phyloP scores from a whole-genome alignment of 768 basidiomycete genomes.

The Lactarius evosmus region DNA sequence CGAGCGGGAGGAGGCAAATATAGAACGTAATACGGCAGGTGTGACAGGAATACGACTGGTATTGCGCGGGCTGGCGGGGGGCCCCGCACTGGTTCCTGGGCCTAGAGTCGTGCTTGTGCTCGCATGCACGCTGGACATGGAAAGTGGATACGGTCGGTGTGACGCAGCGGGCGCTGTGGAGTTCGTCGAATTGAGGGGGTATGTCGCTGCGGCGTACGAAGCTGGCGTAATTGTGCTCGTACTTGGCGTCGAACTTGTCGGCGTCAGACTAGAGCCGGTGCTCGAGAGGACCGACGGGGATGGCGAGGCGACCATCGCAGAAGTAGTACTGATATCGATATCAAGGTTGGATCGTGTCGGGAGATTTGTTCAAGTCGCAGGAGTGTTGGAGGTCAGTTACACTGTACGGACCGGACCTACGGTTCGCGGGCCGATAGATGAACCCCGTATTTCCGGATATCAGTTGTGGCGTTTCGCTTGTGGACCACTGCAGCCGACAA shows the following conservation, averaged over 20 bases:
- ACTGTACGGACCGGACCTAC: neutral
- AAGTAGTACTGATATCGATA: neutral
- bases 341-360: neutral
- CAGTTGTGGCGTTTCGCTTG: neutral
- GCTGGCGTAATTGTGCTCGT: constrained; percentile 24
- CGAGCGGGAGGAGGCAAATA: constrained; percentile 82
- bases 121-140: constrained; percentile 18
- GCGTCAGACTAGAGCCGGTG: constrained; percentile 19
- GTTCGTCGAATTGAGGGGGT: neutral
- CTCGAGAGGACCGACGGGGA: constrained; percentile 22
- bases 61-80: constrained; percentile 42
- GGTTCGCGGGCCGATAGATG: neutral
- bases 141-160: constrained; percentile 24
- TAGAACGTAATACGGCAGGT: constrained; percentile 74
- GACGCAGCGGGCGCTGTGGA: constrained; percentile 4
- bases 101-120: constrained; percentile 6
- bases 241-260: constrained; percentile 21
- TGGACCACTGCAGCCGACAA: neutral
- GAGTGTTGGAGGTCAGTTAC: no score
- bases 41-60: constrained; percentile 76
- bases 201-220: constrained; percentile 19
- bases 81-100: constrained; percentile 31
- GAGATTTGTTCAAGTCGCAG: neutral
- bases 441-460: neutral
- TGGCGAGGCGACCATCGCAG: constrained; percentile 19